phyloP scores from a whole-genome alignment of 257 asterid species.

The Plectranthus barbatus region DNA sequence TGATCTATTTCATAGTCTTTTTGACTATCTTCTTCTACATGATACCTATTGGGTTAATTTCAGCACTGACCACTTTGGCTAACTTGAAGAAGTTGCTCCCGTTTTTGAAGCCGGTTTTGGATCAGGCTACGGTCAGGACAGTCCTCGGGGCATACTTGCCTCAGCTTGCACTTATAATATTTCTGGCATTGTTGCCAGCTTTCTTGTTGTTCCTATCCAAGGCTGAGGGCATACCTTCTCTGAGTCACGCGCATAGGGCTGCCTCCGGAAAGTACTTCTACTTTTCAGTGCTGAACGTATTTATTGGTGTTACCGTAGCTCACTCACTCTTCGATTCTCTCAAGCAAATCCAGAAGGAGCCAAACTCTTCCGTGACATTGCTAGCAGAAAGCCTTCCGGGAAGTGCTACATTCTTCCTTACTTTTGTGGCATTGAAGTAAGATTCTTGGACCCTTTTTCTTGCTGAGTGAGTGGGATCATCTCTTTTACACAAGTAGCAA shows the following conservation, averaged over 20 bases:
- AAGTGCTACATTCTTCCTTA: slow-evolving; percentile 93
- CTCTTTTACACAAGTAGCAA: not conserved
- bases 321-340: slow-evolving; percentile 52
- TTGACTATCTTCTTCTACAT: slow-evolving; percentile 84
- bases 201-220: slow-evolving; percentile 73
- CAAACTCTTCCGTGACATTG: slow-evolving; percentile 26
- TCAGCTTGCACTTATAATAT: slow-evolving; percentile 77
- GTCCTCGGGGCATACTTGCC: slow-evolving; percentile 82
- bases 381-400: slow-evolving; percentile 84
- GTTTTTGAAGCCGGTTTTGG: slow-evolving; percentile 51
- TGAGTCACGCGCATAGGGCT: slow-evolving; percentile 72
- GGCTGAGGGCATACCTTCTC: slow-evolving; percentile 78
- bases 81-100: slow-evolving; percentile 73
- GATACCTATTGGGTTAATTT: slow-evolving; percentile 76
- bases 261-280: slow-evolving; percentile 89
- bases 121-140: slow-evolving; percentile 35
- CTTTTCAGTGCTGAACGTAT: slow-evolving; percentile 72
- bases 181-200: slow-evolving; percentile 72
- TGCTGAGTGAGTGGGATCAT: not conserved
- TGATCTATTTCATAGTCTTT: slow-evolving; percentile 54
- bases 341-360: slow-evolving; percentile 40
- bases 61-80: slow-evolving; percentile 80
- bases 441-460: slow-evolving; percentile 8
- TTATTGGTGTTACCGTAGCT: slow-evolving; percentile 79
- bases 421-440: slow-evolving; percentile 91